Conservation (phyloP, 176 grass and related monocot genomes). For the Elymus sibiricus region DNA sequence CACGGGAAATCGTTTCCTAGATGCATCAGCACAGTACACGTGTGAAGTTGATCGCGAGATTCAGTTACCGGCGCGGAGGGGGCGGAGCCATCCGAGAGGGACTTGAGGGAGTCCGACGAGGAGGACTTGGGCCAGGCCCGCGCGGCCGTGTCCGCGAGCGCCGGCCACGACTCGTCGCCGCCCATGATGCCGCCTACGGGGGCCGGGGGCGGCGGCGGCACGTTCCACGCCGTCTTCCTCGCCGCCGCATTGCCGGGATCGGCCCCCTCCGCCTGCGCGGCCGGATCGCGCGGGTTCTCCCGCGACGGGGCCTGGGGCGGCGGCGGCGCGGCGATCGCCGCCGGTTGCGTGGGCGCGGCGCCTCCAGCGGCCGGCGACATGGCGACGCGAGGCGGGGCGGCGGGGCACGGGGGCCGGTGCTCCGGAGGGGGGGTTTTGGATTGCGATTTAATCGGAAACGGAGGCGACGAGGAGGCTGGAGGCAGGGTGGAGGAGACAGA, state of each 20-base stretch:
- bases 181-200: constrained; percentile 36
- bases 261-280: neutral
- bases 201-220: constrained; percentile 20
- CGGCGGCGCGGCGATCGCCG: constrained; percentile 1
- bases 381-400: neutral
- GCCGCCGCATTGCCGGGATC: constrained; percentile 52
- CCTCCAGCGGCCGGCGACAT: constrained; percentile 49
- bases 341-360: constrained; percentile 10
- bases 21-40: neutral
- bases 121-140: constrained; percentile 37
- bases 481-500: neutral
- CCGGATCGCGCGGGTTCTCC: constrained; percentile 19
- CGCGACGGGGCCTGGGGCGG: neutral
- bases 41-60: constrained; percentile 25
- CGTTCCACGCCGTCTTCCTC: constrained; percentile 59
- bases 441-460: neutral
- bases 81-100: constrained; percentile 42
- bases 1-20: neutral
- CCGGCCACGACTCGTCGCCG: constrained; percentile 49
- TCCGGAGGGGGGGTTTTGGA: neutral
- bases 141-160: constrained; percentile 31
- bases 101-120: constrained; percentile 56
- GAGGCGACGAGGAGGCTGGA: constrained; percentile 16
- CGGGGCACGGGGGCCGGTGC: neutral
- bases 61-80: constrained; percentile 51